Percentiles rank a stretch among this genome's conserved stretches.
These are phyloP conservation scores for Salix viminalis DNA, from an alignment of 345 rosid genomes.

Conservation along the genomic window DNA sequence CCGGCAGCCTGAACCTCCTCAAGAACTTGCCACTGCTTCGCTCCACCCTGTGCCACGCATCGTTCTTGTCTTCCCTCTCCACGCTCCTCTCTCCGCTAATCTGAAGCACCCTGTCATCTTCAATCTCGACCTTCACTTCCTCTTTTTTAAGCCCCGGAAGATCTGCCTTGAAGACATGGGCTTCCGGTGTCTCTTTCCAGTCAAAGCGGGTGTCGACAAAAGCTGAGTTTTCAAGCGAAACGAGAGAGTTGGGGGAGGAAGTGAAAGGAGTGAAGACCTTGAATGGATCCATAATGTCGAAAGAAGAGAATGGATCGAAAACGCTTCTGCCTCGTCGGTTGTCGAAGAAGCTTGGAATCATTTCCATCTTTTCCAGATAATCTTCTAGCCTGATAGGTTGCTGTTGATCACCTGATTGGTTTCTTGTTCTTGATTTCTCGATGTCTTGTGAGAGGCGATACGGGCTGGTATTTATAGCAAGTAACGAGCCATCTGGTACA, in stretches of 20 bases:
- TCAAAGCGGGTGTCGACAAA: constrained; percentile 3
- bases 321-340: neutral
- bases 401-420: neutral
- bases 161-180: constrained; percentile 15
- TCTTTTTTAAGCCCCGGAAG: constrained; percentile 12
- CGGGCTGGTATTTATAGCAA: too few relatives aligned
- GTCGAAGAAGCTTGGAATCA: constrained; percentile 8
- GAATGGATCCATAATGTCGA: neutral
- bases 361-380: neutral
- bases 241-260: neutral
- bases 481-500: too few relatives aligned
- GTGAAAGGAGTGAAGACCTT: neutral
- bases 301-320: constrained; percentile 11
- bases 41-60: constrained; percentile 9
- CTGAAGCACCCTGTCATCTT: constrained; percentile 13
- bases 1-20: constrained; percentile 14
- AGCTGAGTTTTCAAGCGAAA: neutral
- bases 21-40: constrained; percentile 15
- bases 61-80: constrained; percentile 16
- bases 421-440: neutral
- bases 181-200: constrained; percentile 16
- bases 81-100: constrained; percentile 15
- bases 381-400: neutral
- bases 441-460: rapidly evolving
- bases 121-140: constrained; percentile 15